phyloP scores from a whole-genome alignment of 2,329 filamentous ascomycete species.

The Chaetomium globosum region DNA sequence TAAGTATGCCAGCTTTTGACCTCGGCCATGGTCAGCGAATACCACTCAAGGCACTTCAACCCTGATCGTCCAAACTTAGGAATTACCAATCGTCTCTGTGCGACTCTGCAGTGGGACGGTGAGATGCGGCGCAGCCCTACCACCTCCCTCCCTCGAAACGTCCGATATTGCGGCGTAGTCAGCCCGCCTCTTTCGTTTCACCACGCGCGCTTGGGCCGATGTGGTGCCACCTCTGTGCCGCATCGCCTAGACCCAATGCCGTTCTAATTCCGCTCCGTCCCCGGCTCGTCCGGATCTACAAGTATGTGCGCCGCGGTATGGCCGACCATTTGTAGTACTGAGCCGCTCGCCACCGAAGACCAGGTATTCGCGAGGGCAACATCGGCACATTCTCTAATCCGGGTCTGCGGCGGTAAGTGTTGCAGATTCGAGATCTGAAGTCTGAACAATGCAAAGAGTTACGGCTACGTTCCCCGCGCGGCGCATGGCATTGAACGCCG shows the following conservation, averaged over 20 bases:
- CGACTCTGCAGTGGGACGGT: constrained; percentile 5
- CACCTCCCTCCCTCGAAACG: neutral
- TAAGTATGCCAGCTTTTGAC: neutral
- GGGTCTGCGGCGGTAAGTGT: neutral
- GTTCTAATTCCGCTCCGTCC: neutral
- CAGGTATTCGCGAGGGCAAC: neutral
- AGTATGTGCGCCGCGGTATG: neutral
- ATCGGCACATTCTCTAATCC: neutral
- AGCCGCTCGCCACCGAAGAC: neutral
- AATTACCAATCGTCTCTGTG: neutral
- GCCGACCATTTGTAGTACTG: neutral
- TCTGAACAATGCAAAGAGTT: neutral
- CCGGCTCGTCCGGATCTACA: neutral
- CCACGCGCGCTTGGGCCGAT: neutral
- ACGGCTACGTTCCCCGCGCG: neutral
- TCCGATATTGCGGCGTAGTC: neutral
- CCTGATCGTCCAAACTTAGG: neutral
- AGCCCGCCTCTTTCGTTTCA: neutral
- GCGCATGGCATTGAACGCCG: neutral
- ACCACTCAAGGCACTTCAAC: neutral
- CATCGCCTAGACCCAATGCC: neutral
- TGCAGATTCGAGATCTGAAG: neutral
- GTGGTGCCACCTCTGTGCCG: neutral
- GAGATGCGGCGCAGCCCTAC: constrained; percentile 7
- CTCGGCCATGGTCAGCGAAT: neutral